Base-by-base conservation (phyloP, 2,329 filamentous ascomycete species). In the Talaromyces sp. region DNA sequence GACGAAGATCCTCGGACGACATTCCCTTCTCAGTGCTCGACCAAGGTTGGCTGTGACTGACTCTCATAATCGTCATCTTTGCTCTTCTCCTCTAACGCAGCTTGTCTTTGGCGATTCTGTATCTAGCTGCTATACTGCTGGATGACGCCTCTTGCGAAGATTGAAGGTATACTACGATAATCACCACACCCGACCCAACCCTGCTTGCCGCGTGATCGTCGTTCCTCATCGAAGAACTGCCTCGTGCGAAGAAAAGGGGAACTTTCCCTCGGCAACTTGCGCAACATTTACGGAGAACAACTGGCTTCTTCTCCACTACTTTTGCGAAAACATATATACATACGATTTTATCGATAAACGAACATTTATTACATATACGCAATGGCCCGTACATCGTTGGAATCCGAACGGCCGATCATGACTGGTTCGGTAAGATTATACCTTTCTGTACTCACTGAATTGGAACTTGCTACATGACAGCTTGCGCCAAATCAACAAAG, bases 341-440 rank as follows among this genome's bases (percentile, higher is more conserved):
- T 12, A 60, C 44, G 12, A 7, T 46, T 16, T 50, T 31, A 25
- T 39, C 12, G n/a, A 61, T 44, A 46, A 18, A 54, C 50, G 54
- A 57, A 39, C 35, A 28, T 42, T 57, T 18, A 28, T 55, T 23
- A n/a, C 52, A 23, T 46, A 60, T 25, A 60, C 23, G 35, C 35
- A 35, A 77, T 77, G 75, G 70, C 75, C 59, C 73, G 76, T 65
- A 75, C 76, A 35, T 84, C 82, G 60, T 72, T 83, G 12, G 82
- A 84, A 60, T 84, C 82, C 42, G 79, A 82, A 68, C 75, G 82
- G 61, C 82, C 82, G 57, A 84, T 84, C 65, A 83, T 84, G 80
- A 77, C 81, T 50, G 79, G 80, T 52, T 82, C 80, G 64, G 82
- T 84, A 79, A 65, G 72, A 66, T n/a, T 40, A 57, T 46, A 23